Base-by-base conservation (phyloP, 768 basidiomycete genomes). In the Auriscalpium orientale region DNA sequence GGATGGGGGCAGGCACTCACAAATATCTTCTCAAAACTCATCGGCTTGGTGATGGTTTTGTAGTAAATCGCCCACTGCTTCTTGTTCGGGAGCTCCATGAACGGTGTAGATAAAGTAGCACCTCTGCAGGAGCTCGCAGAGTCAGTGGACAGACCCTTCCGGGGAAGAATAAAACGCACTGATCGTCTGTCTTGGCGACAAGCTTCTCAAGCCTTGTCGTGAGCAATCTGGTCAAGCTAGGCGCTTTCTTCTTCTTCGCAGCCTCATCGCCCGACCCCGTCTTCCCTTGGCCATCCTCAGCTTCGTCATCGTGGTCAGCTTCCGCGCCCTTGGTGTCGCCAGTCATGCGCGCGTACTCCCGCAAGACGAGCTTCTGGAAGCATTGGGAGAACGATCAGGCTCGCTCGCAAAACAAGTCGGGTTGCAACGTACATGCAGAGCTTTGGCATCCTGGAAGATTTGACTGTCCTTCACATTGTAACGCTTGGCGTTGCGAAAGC, bases 401-500 rank as follows among this genome's bases (percentile, higher is more conserved):
- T 53, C 36, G 45, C 34, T 21, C 22, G 33, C 43, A 51, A 7
- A 46, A 34, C 8, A 18, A 43, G 33, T 43, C 28, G 28, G n/a
- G 28, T 28, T 28, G 28, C 18, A 22, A 76, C 85, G 65, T 60
- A 92, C 91, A 71, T 89, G 77, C 36, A 94, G 72, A 54, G 81
- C 79, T 67, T 86, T 90, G n/a, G 91, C 91, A 70, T 91, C 89
- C 56, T 77, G 76, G 76, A 81, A 91, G 57, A 94, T 91, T 46
- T 70, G 73, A 66, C 89, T 91, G 18, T 87, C 87, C 67, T 83
- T 83, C 67, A 82, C 75, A 69, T 94, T 94, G 70, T 91, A 94
- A 58, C 79, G 75, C 70, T 88, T 89, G 22, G 88, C 89, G 65
- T 92, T 91, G 63, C 75, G 78, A 66, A 92, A 92, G 66, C 87